Evolutionary conservation across 2,329 filamentous ascomycete species (phyloP).

Genomic region (Exophiala sp.): DNA sequence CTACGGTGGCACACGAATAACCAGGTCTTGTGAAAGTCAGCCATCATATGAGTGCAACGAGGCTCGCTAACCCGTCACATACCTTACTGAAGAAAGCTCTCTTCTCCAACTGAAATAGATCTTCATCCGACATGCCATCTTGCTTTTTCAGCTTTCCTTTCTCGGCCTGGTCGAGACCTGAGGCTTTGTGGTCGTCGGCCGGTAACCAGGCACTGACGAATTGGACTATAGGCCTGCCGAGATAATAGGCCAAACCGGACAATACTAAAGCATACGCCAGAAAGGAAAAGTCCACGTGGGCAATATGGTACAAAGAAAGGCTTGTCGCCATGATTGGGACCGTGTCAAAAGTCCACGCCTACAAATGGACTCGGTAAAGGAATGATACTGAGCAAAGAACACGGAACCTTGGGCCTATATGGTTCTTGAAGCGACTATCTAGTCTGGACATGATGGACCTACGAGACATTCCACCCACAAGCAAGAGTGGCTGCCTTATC

Average conservation of each 20-base stretch:
- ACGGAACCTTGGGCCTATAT: conserved; percentile 1
- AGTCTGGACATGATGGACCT: no score
- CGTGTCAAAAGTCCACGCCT: not conserved
- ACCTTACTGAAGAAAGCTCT: conserved; percentile 48
- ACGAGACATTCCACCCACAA: no score
- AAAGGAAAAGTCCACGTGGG: conserved; percentile 4
- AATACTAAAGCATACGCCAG: conserved; percentile 13
- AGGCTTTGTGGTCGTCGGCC: conserved; percentile 2
- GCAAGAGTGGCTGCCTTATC: no score
- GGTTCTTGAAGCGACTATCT: not conserved
- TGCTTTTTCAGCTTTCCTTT: conserved; percentile 17
- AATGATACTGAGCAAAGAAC: not conserved
- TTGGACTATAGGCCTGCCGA: conserved; percentile 12
- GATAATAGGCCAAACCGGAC: conserved; percentile 15
- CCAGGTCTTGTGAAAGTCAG: conserved; percentile 30
- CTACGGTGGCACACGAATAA: conserved; percentile 37
- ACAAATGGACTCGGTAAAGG: not conserved
- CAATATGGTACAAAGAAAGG: not conserved
- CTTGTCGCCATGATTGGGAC: conserved; percentile 4
- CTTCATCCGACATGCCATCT: conserved; percentile 28
- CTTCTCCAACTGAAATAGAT: conserved; percentile 45
- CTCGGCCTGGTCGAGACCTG: conserved; percentile 18
- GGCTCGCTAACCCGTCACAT: conserved; percentile 46
- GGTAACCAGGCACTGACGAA: conserved; percentile 2
- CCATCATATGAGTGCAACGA: not conserved